Evolutionary conservation across 345 rosid genomes (phyloP).

Genomic region (Triadica sebifera): DNA sequence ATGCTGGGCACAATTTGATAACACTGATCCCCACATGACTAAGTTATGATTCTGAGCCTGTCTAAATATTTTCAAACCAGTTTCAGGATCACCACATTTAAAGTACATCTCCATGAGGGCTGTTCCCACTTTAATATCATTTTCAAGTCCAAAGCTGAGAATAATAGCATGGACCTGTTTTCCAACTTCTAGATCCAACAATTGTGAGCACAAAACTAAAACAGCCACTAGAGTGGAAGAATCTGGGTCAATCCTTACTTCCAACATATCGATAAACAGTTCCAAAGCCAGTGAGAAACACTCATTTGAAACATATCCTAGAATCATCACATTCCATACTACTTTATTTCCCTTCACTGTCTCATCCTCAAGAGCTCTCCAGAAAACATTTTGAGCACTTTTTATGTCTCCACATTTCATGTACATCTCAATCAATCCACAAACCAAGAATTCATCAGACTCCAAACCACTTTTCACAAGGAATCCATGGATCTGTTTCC

Average conservation of each 20-base stretch:
- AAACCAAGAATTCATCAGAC: constrained; percentile 36
- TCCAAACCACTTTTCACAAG: constrained; percentile 31
- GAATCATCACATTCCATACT: constrained; percentile 49
- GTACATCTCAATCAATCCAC: constrained; percentile 43
- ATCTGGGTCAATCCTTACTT: constrained; percentile 34
- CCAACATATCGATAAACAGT: constrained; percentile 36
- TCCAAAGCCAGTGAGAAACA: constrained; percentile 31
- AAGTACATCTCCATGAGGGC: constrained; percentile 47
- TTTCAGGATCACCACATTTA: constrained; percentile 37
- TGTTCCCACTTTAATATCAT: constrained; percentile 36
- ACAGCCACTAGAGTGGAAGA: constrained; percentile 39
- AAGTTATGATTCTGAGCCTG: constrained; percentile 25
- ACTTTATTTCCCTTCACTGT: constrained; percentile 27
- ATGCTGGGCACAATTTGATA: constrained; percentile 32
- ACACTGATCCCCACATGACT: constrained; percentile 44
- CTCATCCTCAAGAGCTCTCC: constrained; percentile 16
- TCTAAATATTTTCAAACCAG: constrained; percentile 35
- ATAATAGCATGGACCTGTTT: constrained; percentile 37
- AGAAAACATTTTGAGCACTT: constrained; percentile 35
- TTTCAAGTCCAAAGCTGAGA: constrained; percentile 30
- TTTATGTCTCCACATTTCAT: constrained; percentile 43
- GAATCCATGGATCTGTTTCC: constrained; percentile 43
- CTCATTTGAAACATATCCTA: constrained; percentile 36
- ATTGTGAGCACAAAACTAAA: constrained; percentile 36
- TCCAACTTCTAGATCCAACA: constrained; percentile 25